Evolutionary conservation across 306 rosid genomes (phyloP).

Genomic region (Clitoria ternatea): DNA sequence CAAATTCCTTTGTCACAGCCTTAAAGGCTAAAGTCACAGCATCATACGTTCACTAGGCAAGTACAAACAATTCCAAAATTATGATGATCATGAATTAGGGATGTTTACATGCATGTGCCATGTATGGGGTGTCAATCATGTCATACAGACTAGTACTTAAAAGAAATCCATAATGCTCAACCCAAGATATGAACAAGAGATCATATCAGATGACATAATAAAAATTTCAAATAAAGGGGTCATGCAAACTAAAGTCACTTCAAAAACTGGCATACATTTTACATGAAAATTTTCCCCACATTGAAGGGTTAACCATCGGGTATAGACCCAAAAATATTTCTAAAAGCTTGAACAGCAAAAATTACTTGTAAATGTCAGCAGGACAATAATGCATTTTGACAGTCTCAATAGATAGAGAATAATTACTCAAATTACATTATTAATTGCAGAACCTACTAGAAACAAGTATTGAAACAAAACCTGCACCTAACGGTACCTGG

Average conservation of each 20-base stretch:
- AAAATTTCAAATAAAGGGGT: not conserved
- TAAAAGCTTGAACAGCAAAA: not conserved
- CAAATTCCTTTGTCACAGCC: not conserved
- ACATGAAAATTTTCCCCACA: conserved; percentile 22
- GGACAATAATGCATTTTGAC: not conserved
- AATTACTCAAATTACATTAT: conserved; percentile 29
- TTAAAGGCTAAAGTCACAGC: not conserved
- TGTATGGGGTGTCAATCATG: not conserved
- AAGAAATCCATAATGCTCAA: not conserved
- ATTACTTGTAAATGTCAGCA: conserved; percentile 5
- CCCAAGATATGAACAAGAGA: not conserved
- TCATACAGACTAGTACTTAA: not conserved
- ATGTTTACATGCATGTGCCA: not conserved
- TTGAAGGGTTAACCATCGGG: conserved; percentile 14
- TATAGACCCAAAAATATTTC: not conserved
- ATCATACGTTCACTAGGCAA: not conserved
- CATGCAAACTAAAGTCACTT: conserved; percentile 1
- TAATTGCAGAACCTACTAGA: conserved; percentile 31
- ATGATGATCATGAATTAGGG: not conserved
- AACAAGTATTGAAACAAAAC: conserved; percentile 37
- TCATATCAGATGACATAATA: not conserved
- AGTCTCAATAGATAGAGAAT: conserved; percentile 6
- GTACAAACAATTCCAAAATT: not conserved
- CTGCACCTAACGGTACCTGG: conserved; percentile 26
- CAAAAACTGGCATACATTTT: conserved; percentile 5